Evolutionary conservation across 2,329 filamentous ascomycete species (phyloP), one percentile per base, ranked within the genome.

Genomic region (Dryadomyces quercus-mongolicae): DNA sequence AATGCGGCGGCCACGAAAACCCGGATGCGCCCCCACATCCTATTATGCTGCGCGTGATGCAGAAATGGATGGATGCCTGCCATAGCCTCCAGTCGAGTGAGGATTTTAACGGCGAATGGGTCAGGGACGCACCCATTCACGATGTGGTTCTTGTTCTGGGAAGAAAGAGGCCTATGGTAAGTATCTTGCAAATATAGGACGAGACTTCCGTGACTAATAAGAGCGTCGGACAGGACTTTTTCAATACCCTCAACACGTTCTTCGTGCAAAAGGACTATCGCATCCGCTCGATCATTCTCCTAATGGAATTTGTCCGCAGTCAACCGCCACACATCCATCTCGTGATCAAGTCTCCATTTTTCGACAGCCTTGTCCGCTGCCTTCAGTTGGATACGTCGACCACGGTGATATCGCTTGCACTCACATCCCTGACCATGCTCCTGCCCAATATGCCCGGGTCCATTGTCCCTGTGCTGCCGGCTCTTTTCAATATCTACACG

Each of bases 401-500:
- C 0, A 84, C 84, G 0, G 80, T 86, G 3, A 76, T 92, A n/a
- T 86, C 86, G 1, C 71, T 89, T 46, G 85, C 86, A 1, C 71
- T 93, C 52, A 86, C 85, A 5, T 80, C 82, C 8, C 68, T 93
- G 56, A 84, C 88, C 59, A 93, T 93, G 88, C 80, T 92, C 31
- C 67, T 93, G 51, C 88, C 88, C 1, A 86, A 91, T 63, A 87
- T 92, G 67, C 87, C 87, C 1, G 84, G 79, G 60, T 84, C 84
- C 2, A 69, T 91, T 15, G 80, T 82, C 2, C 75, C 80, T 1
- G 78, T 85, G 63, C 73, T 93, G 6, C 83, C 86, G 34, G 80
- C 81, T 20, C 71, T 93, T 18, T 93, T 92, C 74, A 84, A 90
- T 57, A 84, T 93, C 52, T 93, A 93, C 65, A 86, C 84, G 54